Base-by-base conservation (phyloP, 441 rosid species). In the Erodium moschatum region DNA sequence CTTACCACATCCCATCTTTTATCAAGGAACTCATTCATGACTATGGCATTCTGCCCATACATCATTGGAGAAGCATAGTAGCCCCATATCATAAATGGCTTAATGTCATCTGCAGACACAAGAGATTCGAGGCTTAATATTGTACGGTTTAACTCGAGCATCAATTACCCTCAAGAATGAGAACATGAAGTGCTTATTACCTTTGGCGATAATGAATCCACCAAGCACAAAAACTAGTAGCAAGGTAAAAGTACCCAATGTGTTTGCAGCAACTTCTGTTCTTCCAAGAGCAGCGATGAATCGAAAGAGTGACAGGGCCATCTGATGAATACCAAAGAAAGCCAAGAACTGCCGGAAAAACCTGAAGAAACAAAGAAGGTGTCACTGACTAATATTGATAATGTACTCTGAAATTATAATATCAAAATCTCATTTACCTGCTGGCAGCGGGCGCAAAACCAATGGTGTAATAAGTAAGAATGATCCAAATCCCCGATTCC, bases 241-340 rank as follows among this genome's bases (percentile, higher is more conserved):
- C 85, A 93, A 78, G 61, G 89, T 73, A 77, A 89, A 86, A 67
- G 82, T 72, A 0, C 95, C 96, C 0, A 84, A 78, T 11, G 95
- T 85, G 74, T 79, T 85, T 21, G 97, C 78, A 24, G 91, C 76
- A 12, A 91, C 91, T 73, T 74, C 79, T 70, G 92, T 86, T 81
- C 98, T 85, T 79, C 95, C 98, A 42, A 93, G 9, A 6, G 89
- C 95, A 67, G 86, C 98, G 74, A 93, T 78, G 77, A 89, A 87
- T 72, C 98, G 84, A 74, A 93, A 93, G 77, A 93, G 89, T 0
- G 93, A 80, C 61, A 93, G 80, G 62, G 97, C 93, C 98, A 89
- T 91, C 82, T 89, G 93, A 72, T 91, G 90, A 75, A 89, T 76
- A 33, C 83, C 76, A 52, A 89, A 79, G 78, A 80, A 86, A 42